Percentiles rank a stretch among this genome's conserved stretches.
phyloP scores from a whole-genome alignment of 129 eudicot species.

The Flaveria ramosissima region DNA sequence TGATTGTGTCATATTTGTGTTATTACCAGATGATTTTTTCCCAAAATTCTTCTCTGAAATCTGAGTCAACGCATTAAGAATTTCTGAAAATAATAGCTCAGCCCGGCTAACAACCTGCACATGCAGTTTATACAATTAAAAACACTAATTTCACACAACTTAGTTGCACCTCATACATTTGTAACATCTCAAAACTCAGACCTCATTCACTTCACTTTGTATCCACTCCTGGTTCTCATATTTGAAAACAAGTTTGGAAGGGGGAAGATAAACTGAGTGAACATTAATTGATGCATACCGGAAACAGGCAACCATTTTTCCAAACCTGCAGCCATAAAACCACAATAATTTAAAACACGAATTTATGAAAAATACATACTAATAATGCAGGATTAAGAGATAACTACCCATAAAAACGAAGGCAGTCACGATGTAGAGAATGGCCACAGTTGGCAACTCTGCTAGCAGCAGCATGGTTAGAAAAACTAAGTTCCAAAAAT shows the following conservation, averaged over 20 bases:
- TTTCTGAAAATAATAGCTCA: constrained; percentile 79
- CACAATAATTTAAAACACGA: constrained; percentile 11
- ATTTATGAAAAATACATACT: neutral
- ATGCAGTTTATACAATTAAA: constrained; percentile 22
- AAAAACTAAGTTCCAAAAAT: constrained; percentile 97
- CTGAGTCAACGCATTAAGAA: constrained; percentile 62
- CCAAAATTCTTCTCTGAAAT: constrained; percentile 61
- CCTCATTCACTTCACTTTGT: constrained; percentile 81
- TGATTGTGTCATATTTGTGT: constrained; percentile 42
- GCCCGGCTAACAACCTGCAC: constrained; percentile 78
- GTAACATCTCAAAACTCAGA: constrained; percentile 24
- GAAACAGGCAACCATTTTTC: constrained; percentile 97
- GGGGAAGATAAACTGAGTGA: constrained; percentile 94
- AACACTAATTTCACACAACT: neutral
- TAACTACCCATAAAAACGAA: constrained; percentile 90
- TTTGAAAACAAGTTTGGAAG: constrained; percentile 77
- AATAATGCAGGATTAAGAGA: neutral
- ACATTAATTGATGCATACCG: constrained; percentile 96
- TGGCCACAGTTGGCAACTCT: constrained; percentile 99
- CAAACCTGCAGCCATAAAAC: constrained; percentile 57
- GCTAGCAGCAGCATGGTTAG: constrained; percentile 99
- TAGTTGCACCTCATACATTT: neutral
- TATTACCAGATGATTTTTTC: constrained; percentile 32
- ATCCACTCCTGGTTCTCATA: constrained; percentile 86
- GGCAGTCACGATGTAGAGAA: constrained; percentile 95